Percentiles rank a stretch among this genome's conserved stretches.
Evolutionary conservation across 805 yeast species (phyloP).

Genomic region (Saccharomycopsis vini): DNA sequence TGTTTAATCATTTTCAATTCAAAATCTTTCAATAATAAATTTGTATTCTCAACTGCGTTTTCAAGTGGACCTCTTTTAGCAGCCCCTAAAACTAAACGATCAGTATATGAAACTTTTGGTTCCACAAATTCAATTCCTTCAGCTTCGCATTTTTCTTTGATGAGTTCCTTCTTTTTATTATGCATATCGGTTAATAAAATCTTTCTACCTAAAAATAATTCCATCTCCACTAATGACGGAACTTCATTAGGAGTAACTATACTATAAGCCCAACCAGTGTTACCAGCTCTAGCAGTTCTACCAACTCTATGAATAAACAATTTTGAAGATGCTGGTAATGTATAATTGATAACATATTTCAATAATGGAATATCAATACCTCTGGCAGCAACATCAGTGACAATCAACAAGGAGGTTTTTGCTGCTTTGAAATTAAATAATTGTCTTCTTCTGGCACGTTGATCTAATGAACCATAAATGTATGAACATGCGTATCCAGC

Average conservation of each 20-base stretch:
- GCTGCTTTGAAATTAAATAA: conserved; percentile 79
- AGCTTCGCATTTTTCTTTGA: conserved; percentile 37
- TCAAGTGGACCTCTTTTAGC: conserved; percentile 70
- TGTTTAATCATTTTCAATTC: conserved; percentile 57
- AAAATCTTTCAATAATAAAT: conserved; percentile 50
- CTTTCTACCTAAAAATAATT: conserved; percentile 80
- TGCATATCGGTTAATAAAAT: conserved; percentile 62
- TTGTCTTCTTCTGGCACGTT: conserved; percentile 87
- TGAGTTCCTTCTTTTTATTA: conserved; percentile 47
- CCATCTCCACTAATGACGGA: conserved; percentile 85
- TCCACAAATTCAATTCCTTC: conserved; percentile 33
- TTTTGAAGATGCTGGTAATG: conserved; percentile 87
- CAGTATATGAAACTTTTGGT: conserved; percentile 62
- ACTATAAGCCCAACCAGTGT: conserved; percentile 95
- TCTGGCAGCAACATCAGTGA: conserved; percentile 97
- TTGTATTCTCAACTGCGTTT: conserved; percentile 60
- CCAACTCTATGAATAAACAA: conserved; percentile 96
- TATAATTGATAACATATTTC: conserved; percentile 88
- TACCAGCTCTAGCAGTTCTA: conserved; percentile 99
- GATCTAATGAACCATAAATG: conserved; percentile 92
- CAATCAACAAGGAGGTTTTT: conserved; percentile 77
- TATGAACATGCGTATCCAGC: conserved; percentile 82
- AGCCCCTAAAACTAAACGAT: conserved; percentile 74
- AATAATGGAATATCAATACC: conserved; percentile 97
- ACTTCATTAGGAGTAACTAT: conserved; percentile 77